A percentile compares a stretch with the other conserved stretches of the same genome.
phyloP scores from a whole-genome alignment of 345 rosid species.

The Physaria fendleri region DNA sequence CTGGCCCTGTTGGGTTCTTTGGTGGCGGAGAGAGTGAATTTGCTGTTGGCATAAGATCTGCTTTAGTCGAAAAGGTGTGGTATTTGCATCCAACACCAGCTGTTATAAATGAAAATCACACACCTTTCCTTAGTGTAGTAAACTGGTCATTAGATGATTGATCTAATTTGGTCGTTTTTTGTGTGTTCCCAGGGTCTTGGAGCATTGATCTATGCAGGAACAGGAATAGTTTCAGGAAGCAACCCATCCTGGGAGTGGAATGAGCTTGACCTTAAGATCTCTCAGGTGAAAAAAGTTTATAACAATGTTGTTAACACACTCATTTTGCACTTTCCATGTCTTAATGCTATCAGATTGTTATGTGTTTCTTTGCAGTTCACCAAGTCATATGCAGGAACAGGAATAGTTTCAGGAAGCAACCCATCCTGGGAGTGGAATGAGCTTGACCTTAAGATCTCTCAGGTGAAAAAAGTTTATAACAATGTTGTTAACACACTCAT shows the following conservation, averaged over 20 bases:
- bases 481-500: neutral
- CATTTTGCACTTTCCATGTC: too few species aligned
- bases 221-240: conserved; percentile 86
- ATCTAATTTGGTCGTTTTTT: conserved; percentile 5
- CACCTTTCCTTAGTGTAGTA: neutral
- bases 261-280: conserved; percentile 84
- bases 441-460: conserved; percentile 85
- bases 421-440: conserved; percentile 84
- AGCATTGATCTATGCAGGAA: conserved; percentile 79
- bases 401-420: conserved; percentile 79
- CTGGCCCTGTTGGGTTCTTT: conserved; percentile 96
- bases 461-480: conserved; percentile 35
- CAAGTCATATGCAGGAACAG: conserved; percentile 85
- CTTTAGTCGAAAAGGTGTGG: conserved; percentile 72
- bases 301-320: neutral
- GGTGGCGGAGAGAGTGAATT: conserved; percentile 96
- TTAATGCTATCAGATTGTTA: too few species aligned
- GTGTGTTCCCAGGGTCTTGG: conserved; percentile 51
- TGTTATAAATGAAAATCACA: too few species aligned
- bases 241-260: conserved; percentile 74
- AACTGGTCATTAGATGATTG: neutral
- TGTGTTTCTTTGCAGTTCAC: too few species aligned
- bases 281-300: conserved; percentile 49
- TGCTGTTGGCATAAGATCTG: conserved; percentile 86
- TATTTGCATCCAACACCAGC: too few species aligned